Evolutionary conservation across 176 grass and related monocot genomes (phyloP).

Genomic region (Puya raimondii): DNA sequence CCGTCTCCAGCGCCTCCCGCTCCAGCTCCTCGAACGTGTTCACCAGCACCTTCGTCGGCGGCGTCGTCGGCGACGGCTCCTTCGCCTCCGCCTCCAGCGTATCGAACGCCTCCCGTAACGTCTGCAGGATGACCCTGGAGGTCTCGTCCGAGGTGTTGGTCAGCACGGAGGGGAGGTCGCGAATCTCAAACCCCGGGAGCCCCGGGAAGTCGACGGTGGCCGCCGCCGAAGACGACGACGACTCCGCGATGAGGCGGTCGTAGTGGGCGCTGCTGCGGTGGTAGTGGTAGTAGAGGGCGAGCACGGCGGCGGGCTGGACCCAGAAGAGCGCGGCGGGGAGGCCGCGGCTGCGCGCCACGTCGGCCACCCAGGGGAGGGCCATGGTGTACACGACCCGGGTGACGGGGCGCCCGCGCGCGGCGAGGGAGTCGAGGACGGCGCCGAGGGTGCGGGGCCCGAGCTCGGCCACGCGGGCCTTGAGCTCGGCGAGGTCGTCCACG

Average conservation of each 20-base stretch:
- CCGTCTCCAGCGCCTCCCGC: constrained; percentile 14
- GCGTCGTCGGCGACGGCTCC: constrained; percentile 3
- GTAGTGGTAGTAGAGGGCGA: constrained; percentile 41
- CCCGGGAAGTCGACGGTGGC: constrained; percentile 20
- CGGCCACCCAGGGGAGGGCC: not conserved
- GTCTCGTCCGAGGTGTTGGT: constrained; percentile 1
- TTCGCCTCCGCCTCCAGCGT: not conserved
- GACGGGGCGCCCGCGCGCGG: constrained; percentile 22
- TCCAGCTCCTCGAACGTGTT: constrained; percentile 72
- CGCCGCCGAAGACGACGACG: constrained; percentile 3
- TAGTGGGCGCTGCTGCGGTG: constrained; percentile 24
- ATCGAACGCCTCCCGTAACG: constrained; percentile 24
- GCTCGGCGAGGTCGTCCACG: not conserved
- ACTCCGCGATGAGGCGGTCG: not conserved
- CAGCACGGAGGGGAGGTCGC: constrained; percentile 50
- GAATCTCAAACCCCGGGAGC: constrained; percentile 32
- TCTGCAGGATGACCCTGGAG: constrained; percentile 10
- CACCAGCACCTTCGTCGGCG: constrained; percentile 24
- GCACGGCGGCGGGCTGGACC: constrained; percentile 41
- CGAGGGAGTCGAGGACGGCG: not conserved
- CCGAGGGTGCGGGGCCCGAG: constrained; percentile 13
- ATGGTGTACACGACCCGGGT: constrained; percentile 36
- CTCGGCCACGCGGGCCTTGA: not conserved
- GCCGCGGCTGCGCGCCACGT: constrained; percentile 19
- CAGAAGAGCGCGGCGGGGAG: constrained; percentile 32